Conservation (phyloP, 345 rosid species). For the Orychophragmus violaceus region DNA sequence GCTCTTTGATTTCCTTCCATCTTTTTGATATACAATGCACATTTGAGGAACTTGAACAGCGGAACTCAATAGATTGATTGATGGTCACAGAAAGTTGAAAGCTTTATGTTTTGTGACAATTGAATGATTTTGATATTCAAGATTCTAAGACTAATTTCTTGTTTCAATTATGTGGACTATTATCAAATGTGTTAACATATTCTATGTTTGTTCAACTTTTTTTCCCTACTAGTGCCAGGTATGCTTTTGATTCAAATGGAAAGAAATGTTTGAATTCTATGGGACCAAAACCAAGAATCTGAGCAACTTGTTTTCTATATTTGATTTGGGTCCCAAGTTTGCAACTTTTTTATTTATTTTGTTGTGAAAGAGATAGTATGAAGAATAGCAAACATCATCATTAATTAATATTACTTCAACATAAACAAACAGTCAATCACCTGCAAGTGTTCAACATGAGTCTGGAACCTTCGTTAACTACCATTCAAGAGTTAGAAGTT, state of each 20-base stretch:
- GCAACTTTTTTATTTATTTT: constrained; percentile 22
- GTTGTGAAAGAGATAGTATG: constrained; percentile 18
- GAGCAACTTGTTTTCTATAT: not conserved
- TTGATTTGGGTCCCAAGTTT: constrained; percentile 33
- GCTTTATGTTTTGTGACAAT: not conserved
- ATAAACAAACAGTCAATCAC: not conserved
- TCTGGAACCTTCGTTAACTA: too few relatives aligned
- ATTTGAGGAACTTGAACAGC: constrained; percentile 4
- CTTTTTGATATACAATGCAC: not conserved
- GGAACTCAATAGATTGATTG: not conserved
- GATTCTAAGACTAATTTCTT: not conserved
- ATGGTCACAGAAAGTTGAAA: constrained; percentile 10
- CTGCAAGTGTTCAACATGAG: not conserved
- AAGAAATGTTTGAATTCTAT: constrained; percentile 19
- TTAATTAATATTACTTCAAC: not conserved
- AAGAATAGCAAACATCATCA: constrained; percentile 1
- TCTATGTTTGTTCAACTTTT: not conserved
- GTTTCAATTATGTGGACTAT: not conserved
- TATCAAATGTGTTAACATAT: not conserved
- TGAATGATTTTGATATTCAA: too few relatives aligned
- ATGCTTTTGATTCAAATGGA: constrained; percentile 21
- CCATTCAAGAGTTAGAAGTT: too few relatives aligned
- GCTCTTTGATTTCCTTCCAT: not conserved
- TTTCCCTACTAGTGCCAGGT: constrained; percentile 30
- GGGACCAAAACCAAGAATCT: constrained; percentile 15